Percentiles rank a stretch among this genome's conserved stretches.
Evolutionary conservation across 1,139 yeast species (phyloP).

Genomic region (Candida buenavistaensis): DNA sequence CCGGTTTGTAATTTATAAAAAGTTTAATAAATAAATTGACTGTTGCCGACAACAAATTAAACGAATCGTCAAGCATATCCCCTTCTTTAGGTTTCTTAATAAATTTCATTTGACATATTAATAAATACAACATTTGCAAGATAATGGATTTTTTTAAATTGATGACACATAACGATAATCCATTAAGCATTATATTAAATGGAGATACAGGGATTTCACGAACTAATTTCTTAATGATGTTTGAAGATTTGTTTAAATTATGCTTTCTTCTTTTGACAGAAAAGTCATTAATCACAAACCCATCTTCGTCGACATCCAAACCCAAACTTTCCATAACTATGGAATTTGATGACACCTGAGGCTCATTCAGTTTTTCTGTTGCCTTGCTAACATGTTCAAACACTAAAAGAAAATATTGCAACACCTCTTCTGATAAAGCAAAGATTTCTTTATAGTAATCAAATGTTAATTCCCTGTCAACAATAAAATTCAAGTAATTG

Average conservation of each 20-base stretch:
- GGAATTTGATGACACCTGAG: conserved; percentile 23
- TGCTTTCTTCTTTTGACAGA: conserved; percentile 39
- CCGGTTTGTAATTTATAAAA: conserved; percentile 37
- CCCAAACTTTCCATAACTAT: conserved; percentile 34
- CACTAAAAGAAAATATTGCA: conserved; percentile 39
- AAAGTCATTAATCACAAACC: conserved; percentile 49
- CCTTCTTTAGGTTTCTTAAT: conserved; percentile 24
- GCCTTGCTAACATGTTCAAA: conserved; percentile 35
- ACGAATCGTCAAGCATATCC: conserved; percentile 21
- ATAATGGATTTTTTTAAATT: conserved; percentile 46
- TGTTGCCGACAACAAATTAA: conserved; percentile 28
- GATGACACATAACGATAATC: conserved; percentile 46
- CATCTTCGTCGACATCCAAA: conserved; percentile 45
- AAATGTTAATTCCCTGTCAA: conserved; percentile 44
- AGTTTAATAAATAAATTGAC: conserved; percentile 39
- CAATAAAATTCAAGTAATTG: conserved; percentile 48
- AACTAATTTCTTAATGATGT: conserved; percentile 14
- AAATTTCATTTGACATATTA: conserved; percentile 42
- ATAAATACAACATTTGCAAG: conserved; percentile 45
- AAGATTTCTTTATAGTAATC: conserved; percentile 38
- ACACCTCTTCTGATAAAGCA: conserved; percentile 39
- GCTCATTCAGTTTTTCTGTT: conserved; percentile 18
- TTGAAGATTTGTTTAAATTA: conserved; percentile 10
- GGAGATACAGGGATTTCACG: conserved; percentile 42
- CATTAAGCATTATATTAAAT: conserved; percentile 45